Conservation (phyloP, 768 basidiomycete species). For the Cystobasidiopsis lactophilus region DNA sequence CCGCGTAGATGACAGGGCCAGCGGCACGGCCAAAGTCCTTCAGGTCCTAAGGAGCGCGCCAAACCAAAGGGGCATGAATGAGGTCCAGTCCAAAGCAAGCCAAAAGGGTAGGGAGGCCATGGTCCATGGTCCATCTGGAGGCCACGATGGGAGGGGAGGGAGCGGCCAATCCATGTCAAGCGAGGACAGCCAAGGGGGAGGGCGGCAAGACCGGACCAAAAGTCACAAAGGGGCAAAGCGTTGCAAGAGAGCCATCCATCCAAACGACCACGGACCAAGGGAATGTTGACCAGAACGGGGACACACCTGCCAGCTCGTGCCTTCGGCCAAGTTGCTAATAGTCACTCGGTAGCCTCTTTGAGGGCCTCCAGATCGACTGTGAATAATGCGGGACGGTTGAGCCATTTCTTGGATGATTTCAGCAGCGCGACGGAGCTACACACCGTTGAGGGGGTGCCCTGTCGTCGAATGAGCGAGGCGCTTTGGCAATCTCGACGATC, state of each 20-base stretch:
- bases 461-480: constrained; percentile 24
- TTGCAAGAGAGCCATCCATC: too few relatives aligned
- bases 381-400: constrained; percentile 50
- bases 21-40: constrained; percentile 95
- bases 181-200: too few relatives aligned
- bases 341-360: constrained; percentile 32
- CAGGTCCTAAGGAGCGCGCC: constrained; percentile 44
- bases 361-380: constrained; percentile 36
- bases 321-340: constrained; percentile 71
- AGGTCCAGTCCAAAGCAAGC: neutral
- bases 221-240: too few relatives aligned
- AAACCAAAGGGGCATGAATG: neutral
- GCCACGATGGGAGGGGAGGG: neutral
- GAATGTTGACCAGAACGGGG: constrained; percentile 22
- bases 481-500: constrained; percentile 89
- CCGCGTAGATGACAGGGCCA: constrained; percentile 79
- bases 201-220: too few relatives aligned
- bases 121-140: neutral
- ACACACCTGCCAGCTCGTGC: constrained; percentile 98
- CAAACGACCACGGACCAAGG: constrained; percentile 16
- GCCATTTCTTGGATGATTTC: constrained; percentile 30
- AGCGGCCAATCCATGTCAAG: neutral
- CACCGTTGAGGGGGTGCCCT: constrained; percentile 26
- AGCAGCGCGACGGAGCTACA: constrained; percentile 41
- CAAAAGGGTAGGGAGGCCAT: neutral